Evolutionary conservation across 768 basidiomycete genomes (phyloP).

Genomic region (Mycena maculata): DNA sequence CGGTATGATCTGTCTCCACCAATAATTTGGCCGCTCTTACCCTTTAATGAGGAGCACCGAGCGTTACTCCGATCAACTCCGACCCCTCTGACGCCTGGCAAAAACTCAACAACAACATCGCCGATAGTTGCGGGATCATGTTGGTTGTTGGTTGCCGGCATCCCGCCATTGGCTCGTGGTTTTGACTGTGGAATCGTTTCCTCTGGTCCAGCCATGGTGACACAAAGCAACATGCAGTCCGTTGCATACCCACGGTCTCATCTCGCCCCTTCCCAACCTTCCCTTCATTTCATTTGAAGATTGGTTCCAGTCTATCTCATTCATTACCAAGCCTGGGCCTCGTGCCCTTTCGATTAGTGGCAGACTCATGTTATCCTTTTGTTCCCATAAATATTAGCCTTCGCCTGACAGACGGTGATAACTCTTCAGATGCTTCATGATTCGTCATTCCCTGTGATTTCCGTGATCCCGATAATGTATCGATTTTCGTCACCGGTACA

Average conservation of each 20-base stretch:
- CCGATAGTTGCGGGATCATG: conserved; percentile 24
- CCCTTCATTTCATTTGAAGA: neutral
- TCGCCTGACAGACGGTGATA: too few species aligned
- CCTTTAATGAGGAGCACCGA: neutral
- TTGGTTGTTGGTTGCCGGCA: conserved; percentile 24
- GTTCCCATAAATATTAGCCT: too few species aligned
- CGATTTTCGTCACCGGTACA: neutral
- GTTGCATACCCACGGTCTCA: conserved; percentile 15
- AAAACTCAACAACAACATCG: neutral
- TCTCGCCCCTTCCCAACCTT: neutral
- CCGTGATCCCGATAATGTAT: conserved; percentile 12
- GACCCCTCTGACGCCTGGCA: too few species aligned
- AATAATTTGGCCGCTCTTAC: neutral
- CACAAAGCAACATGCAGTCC: conserved; percentile 15
- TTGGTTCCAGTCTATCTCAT: neutral
- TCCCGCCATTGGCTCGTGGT: neutral
- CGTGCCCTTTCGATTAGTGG: too few species aligned
- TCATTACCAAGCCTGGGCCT: too few species aligned
- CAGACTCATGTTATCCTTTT: too few species aligned
- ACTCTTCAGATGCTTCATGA: too few species aligned
- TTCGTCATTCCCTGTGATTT: conserved; percentile 18
- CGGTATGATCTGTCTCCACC: conserved; percentile 6
- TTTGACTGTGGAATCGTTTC: conserved; percentile 8
- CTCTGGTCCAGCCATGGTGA: neutral
- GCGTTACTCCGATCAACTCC: neutral